Conservation (phyloP, 106 monocot species). For the Dioscorea dumetorum region DNA sequence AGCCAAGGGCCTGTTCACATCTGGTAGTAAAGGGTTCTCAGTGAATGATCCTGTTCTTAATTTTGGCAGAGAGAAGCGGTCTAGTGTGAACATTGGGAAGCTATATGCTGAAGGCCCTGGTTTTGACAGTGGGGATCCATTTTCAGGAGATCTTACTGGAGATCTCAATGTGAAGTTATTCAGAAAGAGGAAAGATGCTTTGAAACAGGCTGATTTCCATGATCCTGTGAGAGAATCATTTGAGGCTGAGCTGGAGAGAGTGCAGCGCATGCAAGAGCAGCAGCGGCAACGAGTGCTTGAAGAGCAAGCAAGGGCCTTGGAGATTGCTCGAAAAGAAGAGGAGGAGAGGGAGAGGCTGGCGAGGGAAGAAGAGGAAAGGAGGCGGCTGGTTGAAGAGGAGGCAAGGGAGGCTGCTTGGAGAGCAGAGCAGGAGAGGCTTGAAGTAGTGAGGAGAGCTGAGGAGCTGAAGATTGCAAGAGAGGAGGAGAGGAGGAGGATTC, state of each 20-base stretch:
- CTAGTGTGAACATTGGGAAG: slow-evolving; percentile 25
- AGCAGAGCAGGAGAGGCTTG: slow-evolving; percentile 79
- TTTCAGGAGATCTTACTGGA: slow-evolving; percentile 22
- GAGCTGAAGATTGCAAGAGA: slow-evolving; percentile 70
- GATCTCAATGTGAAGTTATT: slow-evolving; percentile 53
- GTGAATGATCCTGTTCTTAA: slow-evolving; percentile 33
- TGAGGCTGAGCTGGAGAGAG: slow-evolving; percentile 92
- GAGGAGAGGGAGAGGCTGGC: slow-evolving; percentile 78
- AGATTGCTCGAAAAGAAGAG: slow-evolving; percentile 73
- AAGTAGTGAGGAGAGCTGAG: slow-evolving; percentile 54
- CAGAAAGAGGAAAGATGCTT: slow-evolving; percentile 66
- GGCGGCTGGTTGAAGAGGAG: slow-evolving; percentile 64
- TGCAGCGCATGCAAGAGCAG: slow-evolving; percentile 78
- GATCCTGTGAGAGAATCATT: slow-evolving; percentile 92
- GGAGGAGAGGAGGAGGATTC: slow-evolving; percentile 66
- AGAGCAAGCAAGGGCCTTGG: slow-evolving; percentile 60
- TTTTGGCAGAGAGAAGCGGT: slow-evolving; percentile 50
- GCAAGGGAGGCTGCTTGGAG: slow-evolving; percentile 70
- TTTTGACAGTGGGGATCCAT: slow-evolving; percentile 48
- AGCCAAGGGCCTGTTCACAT: slow-evolving; percentile 24
- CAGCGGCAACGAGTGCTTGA: slow-evolving; percentile 68
- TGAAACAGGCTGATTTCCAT: slow-evolving; percentile 47
- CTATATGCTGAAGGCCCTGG: slow-evolving; percentile 32
- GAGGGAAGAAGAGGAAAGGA: slow-evolving; percentile 76
- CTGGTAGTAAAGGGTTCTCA: slow-evolving; percentile 38